phyloP scores from a whole-genome alignment of 2,329 filamentous ascomycete species.

The Fusarium albosuccineum region DNA sequence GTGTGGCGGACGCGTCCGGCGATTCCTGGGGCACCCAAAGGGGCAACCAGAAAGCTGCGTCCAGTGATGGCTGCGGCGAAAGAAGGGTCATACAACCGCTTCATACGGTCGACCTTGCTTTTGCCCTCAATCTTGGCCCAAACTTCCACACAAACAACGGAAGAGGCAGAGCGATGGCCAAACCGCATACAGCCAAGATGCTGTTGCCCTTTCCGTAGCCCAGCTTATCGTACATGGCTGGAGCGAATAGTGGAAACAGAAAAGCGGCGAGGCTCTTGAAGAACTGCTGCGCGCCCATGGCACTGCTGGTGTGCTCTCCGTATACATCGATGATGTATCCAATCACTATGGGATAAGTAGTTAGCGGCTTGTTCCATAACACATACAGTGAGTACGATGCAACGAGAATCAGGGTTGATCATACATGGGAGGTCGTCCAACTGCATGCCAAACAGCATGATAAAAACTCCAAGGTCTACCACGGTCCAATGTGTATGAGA shows the following conservation, averaged over 20 bases:
- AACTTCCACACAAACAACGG: constrained; percentile 57
- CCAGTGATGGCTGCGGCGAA: too few relatives aligned
- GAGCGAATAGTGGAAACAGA: constrained; percentile 63
- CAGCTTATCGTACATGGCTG: constrained; percentile 52
- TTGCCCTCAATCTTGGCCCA: constrained; percentile 51
- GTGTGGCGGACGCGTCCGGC: too few relatives aligned
- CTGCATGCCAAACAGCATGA: constrained; percentile 51
- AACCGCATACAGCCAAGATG: constrained; percentile 51
- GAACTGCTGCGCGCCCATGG: constrained; percentile 61
- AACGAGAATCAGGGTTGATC: constrained; percentile 28
- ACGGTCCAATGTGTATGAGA: constrained; percentile 53
- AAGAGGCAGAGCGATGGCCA: constrained; percentile 54
- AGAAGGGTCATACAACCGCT: too few relatives aligned
- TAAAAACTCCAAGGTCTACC: constrained; percentile 53
- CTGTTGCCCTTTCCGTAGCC: constrained; percentile 57
- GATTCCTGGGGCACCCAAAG: too few relatives aligned
- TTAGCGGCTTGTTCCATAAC: too few relatives aligned
- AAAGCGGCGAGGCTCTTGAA: constrained; percentile 61
- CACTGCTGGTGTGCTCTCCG: constrained; percentile 60
- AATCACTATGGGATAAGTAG: too few relatives aligned
- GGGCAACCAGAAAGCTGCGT: too few relatives aligned
- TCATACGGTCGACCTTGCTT: constrained; percentile 5
- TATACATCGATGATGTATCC: constrained; percentile 61
- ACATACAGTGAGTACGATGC: too few relatives aligned
- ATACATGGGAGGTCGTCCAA: constrained; percentile 47